A percentile compares a stretch with the other conserved stretches of the same genome.
These are phyloP conservation scores for Blastobotrys apis DNA, from an alignment of 1,139 yeast genomes.

Conservation along the genomic window DNA sequence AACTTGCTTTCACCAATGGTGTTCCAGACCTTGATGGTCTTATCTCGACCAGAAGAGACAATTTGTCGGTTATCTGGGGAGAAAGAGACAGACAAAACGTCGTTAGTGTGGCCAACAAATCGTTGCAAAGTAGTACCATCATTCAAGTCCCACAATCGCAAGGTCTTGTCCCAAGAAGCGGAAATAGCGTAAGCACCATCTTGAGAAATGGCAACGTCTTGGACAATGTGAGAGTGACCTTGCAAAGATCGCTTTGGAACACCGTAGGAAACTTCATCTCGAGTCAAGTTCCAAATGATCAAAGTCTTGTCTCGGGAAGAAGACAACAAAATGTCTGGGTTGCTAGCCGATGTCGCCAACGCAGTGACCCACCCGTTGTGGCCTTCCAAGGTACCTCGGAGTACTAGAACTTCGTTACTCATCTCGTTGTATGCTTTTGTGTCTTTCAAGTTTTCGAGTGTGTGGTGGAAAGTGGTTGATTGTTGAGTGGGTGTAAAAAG, in stretches of 20 bases:
- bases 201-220: constrained; percentile 96
- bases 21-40: constrained; percentile 99
- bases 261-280: constrained; percentile 97
- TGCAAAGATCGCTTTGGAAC: constrained; percentile 95
- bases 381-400: constrained; percentile 98
- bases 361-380: constrained; percentile 82
- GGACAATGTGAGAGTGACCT: constrained; percentile 99
- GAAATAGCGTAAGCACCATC: constrained; percentile 98
- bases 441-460: background rate
- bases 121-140: constrained; percentile 93
- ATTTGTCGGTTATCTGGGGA: constrained; percentile 97
- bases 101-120: constrained; percentile 98
- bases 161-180: constrained; percentile 99
- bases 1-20: constrained; percentile 97
- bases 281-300: constrained; percentile 98
- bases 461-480: background rate
- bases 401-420: constrained; percentile 84
- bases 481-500: background rate
- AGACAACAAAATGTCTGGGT: constrained; percentile 97
- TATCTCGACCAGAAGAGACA: constrained; percentile 98
- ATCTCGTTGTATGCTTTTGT: constrained; percentile 17
- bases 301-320: constrained; percentile 99
- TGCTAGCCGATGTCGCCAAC: constrained; percentile 96
- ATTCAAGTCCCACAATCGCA: constrained; percentile 97
- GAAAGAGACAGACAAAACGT: constrained; percentile 94